phyloP scores from a whole-genome alignment of 345 rosid species.

The Syzygium aqueum region DNA sequence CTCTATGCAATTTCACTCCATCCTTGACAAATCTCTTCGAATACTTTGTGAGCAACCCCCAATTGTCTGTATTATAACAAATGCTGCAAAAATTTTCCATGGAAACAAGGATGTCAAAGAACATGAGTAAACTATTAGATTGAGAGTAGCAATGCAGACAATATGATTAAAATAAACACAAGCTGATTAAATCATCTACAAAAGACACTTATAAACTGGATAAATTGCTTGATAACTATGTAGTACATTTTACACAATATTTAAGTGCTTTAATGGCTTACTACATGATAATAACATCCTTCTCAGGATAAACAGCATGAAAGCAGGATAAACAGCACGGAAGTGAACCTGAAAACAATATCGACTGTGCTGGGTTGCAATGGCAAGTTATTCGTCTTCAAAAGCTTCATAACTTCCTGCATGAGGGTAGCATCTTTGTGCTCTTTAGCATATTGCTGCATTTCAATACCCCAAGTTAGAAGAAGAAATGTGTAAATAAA shows the following conservation, averaged over 20 bases:
- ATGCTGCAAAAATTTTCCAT: conserved; percentile 42
- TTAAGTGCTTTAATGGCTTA: background rate
- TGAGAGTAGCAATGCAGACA: background rate
- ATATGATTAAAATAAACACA: background rate
- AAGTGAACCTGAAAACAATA: conserved; percentile 60
- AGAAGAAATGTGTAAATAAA: background rate
- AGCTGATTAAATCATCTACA: background rate
- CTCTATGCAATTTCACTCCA: conserved; percentile 57
- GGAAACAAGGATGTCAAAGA: background rate
- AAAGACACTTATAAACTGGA: background rate
- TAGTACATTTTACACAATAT: background rate
- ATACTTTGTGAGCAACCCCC: conserved; percentile 59
- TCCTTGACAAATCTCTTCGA: conserved; percentile 50
- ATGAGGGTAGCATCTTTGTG: conserved; percentile 45
- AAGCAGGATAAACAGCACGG: background rate
- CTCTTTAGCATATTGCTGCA: conserved; percentile 63
- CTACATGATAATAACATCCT: background rate
- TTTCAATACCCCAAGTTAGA: conserved; percentile 1
- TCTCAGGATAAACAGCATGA: background rate
- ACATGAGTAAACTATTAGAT: background rate
- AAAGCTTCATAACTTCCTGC: conserved; percentile 61
- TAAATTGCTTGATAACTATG: background rate
- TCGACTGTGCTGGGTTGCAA: conserved; percentile 81
- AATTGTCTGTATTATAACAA: conserved; percentile 49
- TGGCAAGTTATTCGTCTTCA: conserved; percentile 47